Percentiles rank a stretch among this genome's conserved stretches.
Evolutionary conservation across 805 yeast genomes (phyloP).

Genomic region (Wickerhamiella brachini): DNA sequence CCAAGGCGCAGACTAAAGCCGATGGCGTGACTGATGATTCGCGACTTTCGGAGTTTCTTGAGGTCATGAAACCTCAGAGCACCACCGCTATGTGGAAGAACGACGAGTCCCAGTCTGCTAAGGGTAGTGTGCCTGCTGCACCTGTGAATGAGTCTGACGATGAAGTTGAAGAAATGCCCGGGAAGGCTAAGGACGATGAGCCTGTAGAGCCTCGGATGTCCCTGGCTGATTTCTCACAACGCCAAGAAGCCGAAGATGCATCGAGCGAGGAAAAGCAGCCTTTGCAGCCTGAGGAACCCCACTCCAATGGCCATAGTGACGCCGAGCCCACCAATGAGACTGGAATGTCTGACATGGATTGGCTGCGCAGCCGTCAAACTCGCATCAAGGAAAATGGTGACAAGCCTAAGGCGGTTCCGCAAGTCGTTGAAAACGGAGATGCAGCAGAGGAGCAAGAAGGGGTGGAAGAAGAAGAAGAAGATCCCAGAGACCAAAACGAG

Average conservation of each 20-base stretch:
- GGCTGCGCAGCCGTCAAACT: constrained; percentile 66
- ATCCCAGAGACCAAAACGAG: constrained; percentile 20
- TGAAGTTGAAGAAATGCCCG: constrained; percentile 27
- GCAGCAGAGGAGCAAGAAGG: constrained; percentile 3
- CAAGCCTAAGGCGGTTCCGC: constrained; percentile 4
- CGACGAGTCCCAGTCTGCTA: constrained; percentile 28
- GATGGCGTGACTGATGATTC: constrained; percentile 30
- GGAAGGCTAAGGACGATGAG: constrained; percentile 8
- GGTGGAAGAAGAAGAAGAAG: constrained; percentile 7
- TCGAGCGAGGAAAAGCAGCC: background rate
- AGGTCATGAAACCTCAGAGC: constrained; percentile 66
- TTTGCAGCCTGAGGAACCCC: background rate
- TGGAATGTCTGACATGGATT: constrained; percentile 61
- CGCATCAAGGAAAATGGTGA: constrained; percentile 44
- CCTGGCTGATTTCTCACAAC: background rate
- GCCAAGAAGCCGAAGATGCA: constrained; percentile 2
- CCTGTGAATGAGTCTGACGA: constrained; percentile 20
- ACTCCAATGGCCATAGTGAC: too few species aligned
- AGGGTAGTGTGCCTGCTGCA: background rate
- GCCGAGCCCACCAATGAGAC: constrained; percentile 32
- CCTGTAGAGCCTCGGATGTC: background rate
- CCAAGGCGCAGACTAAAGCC: constrained; percentile 15
- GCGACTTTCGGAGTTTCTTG: constrained; percentile 64
- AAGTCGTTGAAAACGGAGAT: too few species aligned
- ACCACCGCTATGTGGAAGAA: constrained; percentile 19